Base-by-base conservation (phyloP, 192 early-diverging fungal genomes). In the Chytriomyces sp. region DNA sequence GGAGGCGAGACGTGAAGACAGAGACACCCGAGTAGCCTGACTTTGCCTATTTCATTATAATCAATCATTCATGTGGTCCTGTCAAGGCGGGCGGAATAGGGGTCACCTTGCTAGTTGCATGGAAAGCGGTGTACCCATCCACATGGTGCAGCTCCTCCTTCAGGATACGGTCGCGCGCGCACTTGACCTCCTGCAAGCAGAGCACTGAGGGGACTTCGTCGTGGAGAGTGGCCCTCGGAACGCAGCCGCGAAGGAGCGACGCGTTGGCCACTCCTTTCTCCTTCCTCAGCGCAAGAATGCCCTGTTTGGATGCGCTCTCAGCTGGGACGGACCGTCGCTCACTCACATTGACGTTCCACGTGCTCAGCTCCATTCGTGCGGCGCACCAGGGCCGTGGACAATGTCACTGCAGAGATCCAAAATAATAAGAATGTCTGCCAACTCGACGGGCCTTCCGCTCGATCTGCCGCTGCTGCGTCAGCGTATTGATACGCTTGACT, bases 161-260 rank as follows among this genome's bases (percentile, higher is more conserved):
- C 25, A 74, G n/a, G 0, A 92, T 73, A 58, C 85, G 85, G 8
- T 80, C 73, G 2, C 85, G 77, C 3, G 84, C 79, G 44, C 86
- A 80, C 74, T 93, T 94, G 63, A 87, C 86, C 80, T 94, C 93
- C 70, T 94, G 93, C 17, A 93, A 78, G 67, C 93, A 92, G 52
- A 86, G 80, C 39, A 89, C 84, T 14, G 64, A 53, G 1, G 31
- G 57, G 22, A 71, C 39, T 25, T 5, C 26, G 64, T 30, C 28
- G 12, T 8, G 12, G 56, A 22, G 14, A 8, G 56, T 8, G 25
- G 10, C 7, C 56, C 14, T 25, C 30, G 58, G 41, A 52, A 38
- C 30, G 38, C 32, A 25, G 25, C 5, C 19, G 62, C 26, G 26
- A 10, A 61, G 56, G 55, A n/a, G 5, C 5, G 68, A n/a, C 39